A percentile compares a stretch with the other conserved stretches of the same genome.
phyloP scores from a whole-genome alignment of 331 rosid genomes.

The Stylosanthes scabra region DNA sequence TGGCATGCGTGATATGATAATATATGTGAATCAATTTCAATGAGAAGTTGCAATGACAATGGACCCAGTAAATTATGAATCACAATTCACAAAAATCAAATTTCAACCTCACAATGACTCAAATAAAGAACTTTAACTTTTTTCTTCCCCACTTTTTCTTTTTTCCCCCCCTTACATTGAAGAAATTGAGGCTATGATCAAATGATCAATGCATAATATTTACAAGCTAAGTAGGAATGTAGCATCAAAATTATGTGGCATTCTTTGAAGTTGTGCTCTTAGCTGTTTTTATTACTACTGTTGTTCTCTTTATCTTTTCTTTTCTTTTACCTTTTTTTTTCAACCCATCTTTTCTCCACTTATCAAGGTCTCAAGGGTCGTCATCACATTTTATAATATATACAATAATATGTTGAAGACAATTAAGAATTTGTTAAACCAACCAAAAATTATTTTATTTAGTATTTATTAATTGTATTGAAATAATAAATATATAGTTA shows the following conservation, averaged over 20 bases:
- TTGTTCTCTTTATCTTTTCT: too few relatives aligned
- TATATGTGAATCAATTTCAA: neutral
- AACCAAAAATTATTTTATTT: too few relatives aligned
- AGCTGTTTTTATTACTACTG: neutral
- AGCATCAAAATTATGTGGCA: neutral
- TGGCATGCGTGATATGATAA: neutral
- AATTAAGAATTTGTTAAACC: too few relatives aligned
- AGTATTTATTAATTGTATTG: too few relatives aligned
- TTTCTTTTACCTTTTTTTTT: neutral
- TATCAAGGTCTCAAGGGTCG: slow-evolving; percentile 18
- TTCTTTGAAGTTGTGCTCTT: neutral
- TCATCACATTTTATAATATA: neutral
- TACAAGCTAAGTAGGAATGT: neutral
- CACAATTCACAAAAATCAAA: neutral
- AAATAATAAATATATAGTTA: too few relatives aligned
- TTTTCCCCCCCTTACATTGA: neutral
- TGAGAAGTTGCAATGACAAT: slow-evolving; percentile 5
- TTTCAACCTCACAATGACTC: neutral
- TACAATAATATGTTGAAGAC: too few relatives aligned
- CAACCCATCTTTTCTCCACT: neutral
- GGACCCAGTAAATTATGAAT: slow-evolving; percentile 16
- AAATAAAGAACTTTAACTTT: neutral
- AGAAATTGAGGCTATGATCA: neutral
- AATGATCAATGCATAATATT: neutral
- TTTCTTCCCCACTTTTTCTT: neutral